These are phyloP conservation scores for Grifola frondosa DNA, from an alignment of 1,284 basidiomycete species.

Conservation along the genomic window DNA sequence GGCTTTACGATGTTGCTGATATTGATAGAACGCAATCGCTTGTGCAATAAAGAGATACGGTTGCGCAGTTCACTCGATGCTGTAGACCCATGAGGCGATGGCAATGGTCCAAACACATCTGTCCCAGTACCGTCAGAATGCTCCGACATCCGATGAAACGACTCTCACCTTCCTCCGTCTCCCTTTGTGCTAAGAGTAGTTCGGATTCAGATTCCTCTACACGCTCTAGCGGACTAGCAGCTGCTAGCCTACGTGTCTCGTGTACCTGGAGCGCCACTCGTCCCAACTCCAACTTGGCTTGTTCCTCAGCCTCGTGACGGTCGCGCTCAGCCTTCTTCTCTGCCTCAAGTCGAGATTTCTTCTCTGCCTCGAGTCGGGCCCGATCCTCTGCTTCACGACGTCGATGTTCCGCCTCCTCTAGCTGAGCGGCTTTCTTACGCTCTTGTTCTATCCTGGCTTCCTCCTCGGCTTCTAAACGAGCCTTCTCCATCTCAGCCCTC, in stretches of 20 bases:
- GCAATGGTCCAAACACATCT: slow-evolving; percentile 70
- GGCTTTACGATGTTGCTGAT: slow-evolving; percentile 57
- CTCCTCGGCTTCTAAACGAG: slow-evolving; percentile 26
- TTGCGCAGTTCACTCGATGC: slow-evolving; percentile 30
- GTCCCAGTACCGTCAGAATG: not conserved
- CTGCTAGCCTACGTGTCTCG: no score
- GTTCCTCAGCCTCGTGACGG: slow-evolving; percentile 22
- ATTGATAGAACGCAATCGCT: slow-evolving; percentile 58
- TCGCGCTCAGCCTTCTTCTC: slow-evolving; percentile 16
- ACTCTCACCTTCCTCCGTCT: slow-evolving; percentile 28
- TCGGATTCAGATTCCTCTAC: slow-evolving; percentile 20
- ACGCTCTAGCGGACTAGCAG: slow-evolving; percentile 14
- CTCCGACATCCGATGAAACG: not conserved
- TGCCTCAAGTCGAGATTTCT: slow-evolving; percentile 15
- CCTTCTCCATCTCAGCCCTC: slow-evolving; percentile 25
- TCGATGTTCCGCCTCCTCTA: slow-evolving; percentile 41
- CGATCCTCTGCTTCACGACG: slow-evolving; percentile 35
- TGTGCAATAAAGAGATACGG: slow-evolving; percentile 43
- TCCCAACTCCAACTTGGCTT: not conserved
- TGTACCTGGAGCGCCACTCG: not conserved
- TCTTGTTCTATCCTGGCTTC: slow-evolving; percentile 23
- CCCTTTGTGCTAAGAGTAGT: not conserved
- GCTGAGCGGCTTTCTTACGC: slow-evolving; percentile 29
- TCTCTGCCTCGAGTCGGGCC: slow-evolving; percentile 14
- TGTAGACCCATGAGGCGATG: no score